phyloP scores from a whole-genome alignment of 2,329 filamentous ascomycete genomes.

The Clarireedia homoeocarpa region DNA sequence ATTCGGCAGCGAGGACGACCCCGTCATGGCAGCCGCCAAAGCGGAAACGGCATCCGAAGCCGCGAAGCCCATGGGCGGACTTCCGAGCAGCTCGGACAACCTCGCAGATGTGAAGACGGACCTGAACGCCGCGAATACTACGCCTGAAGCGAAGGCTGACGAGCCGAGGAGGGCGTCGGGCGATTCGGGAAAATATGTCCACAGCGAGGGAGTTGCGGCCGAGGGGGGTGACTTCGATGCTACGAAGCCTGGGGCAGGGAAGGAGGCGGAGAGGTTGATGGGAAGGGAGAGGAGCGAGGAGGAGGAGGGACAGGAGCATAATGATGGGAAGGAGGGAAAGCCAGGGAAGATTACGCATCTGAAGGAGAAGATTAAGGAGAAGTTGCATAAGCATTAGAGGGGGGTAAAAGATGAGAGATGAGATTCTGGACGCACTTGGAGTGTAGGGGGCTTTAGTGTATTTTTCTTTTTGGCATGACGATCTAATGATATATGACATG shows the following conservation, averaged over 20 bases:
- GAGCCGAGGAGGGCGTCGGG: conserved; percentile 41
- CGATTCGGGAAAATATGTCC: conserved; percentile 39
- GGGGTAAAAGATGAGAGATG: neutral
- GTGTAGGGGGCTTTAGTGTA: too few species aligned
- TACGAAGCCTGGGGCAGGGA: conserved; percentile 53
- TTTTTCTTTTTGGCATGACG: too few species aligned
- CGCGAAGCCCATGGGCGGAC: neutral
- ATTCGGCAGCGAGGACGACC: neutral
- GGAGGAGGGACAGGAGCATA: conserved; percentile 1
- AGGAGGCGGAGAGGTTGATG: conserved; percentile 53
- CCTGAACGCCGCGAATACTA: neutral
- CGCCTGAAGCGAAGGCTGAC: conserved; percentile 25
- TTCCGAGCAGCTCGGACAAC: neutral
- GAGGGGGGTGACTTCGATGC: conserved; percentile 65
- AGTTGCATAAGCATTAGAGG: conserved; percentile 43
- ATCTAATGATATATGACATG: too few species aligned
- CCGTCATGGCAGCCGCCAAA: neutral
- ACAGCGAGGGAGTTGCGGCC: conserved; percentile 48
- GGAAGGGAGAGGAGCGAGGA: conserved; percentile 37
- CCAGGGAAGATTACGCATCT: conserved; percentile 42
- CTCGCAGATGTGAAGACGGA: neutral
- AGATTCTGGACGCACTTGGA: too few species aligned
- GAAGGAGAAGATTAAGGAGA: conserved; percentile 60
- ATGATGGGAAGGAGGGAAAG: conserved; percentile 15
- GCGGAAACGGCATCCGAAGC: neutral